Evolutionary conservation across 129 eudicot species (phyloP).

Genomic region (Lonicera japonica): DNA sequence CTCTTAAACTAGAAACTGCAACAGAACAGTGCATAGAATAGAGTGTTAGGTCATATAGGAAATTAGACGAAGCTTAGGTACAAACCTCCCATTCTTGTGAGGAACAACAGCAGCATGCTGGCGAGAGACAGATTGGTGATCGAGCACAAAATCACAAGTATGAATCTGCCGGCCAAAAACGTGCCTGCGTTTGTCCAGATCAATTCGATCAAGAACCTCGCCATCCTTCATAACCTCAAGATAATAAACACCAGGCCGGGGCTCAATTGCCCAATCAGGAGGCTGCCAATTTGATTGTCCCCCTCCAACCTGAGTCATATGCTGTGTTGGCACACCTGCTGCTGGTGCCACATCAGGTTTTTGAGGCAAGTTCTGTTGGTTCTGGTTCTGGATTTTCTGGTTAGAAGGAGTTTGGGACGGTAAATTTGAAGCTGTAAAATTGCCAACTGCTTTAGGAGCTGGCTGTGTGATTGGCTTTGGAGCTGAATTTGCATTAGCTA

Average conservation of each 20-base stretch:
- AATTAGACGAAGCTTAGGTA: no score
- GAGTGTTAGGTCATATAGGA: no score
- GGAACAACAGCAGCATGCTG: slow-evolving; percentile 98
- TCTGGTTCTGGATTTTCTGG: slow-evolving; percentile 24
- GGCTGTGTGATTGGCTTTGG: slow-evolving; percentile 24
- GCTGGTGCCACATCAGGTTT: slow-evolving; percentile 29
- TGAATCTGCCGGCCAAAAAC: slow-evolving; percentile 91
- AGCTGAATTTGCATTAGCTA: slow-evolving; percentile 42
- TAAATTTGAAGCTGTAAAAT: slow-evolving; percentile 23
- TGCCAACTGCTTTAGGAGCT: no score
- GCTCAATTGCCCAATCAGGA: slow-evolving; percentile 99
- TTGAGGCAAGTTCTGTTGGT: slow-evolving; percentile 22
- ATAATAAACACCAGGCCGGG: slow-evolving; percentile 76
- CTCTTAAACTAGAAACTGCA: no score
- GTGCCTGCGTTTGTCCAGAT: slow-evolving; percentile 70
- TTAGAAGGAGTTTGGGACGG: slow-evolving; percentile 29
- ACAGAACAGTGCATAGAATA: no score
- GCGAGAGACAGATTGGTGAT: slow-evolving; percentile 96
- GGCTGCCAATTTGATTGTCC: slow-evolving; percentile 93
- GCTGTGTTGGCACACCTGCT: slow-evolving; percentile 21
- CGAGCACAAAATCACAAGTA: slow-evolving; percentile 87
- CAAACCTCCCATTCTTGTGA: slow-evolving; percentile 92
- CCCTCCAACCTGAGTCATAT: slow-evolving; percentile 78
- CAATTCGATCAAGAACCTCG: slow-evolving; percentile 62
- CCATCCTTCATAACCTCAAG: slow-evolving; percentile 93